phyloP scores from a whole-genome alignment of 2,329 filamentous ascomycete genomes.

The Clonostachys byssicola region DNA sequence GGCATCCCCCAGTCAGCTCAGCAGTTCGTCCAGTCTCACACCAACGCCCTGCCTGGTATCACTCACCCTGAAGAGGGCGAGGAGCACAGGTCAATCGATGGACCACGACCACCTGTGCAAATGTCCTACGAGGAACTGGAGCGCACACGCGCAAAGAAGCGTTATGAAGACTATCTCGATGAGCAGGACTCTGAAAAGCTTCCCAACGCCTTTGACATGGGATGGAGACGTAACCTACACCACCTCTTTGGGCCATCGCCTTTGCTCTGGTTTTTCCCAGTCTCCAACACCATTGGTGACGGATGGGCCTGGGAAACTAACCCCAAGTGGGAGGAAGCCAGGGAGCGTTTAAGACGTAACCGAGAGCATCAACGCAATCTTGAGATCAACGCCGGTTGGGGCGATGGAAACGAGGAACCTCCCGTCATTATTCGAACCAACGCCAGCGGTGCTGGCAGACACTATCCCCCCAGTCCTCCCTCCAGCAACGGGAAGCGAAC shows the following conservation, averaged over 20 bases:
- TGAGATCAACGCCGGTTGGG: conserved; percentile 67
- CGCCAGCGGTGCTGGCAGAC: conserved; percentile 13
- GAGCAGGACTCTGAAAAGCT: conserved; percentile 84
- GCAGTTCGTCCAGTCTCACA: conserved; percentile 76
- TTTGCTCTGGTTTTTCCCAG: conserved; percentile 72
- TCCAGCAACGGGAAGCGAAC: conserved; percentile 22
- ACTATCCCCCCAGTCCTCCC: conserved; percentile 11
- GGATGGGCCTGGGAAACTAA: conserved; percentile 94
- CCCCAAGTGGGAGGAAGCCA: conserved; percentile 69
- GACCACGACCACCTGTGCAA: conserved; percentile 33
- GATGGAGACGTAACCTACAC: conserved; percentile 71
- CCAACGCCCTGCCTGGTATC: conserved; percentile 75
- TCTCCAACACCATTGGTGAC: conserved; percentile 83
- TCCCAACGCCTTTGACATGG: conserved; percentile 90
- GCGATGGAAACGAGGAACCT: conserved; percentile 20
- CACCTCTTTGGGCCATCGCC: conserved; percentile 78
- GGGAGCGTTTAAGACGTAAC: conserved; percentile 56
- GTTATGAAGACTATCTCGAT: conserved; percentile 74
- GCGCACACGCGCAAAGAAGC: conserved; percentile 46
- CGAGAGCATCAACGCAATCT: conserved; percentile 56
- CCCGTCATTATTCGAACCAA: conserved; percentile 7
- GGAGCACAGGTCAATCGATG: conserved; percentile 31
- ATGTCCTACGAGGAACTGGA: conserved; percentile 52
- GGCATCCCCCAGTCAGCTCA: conserved; percentile 53
- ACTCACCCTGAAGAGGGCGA: conserved; percentile 82